phyloP scores from a whole-genome alignment of 192 early-diverging fungal species.

The Coemansia sp. region DNA sequence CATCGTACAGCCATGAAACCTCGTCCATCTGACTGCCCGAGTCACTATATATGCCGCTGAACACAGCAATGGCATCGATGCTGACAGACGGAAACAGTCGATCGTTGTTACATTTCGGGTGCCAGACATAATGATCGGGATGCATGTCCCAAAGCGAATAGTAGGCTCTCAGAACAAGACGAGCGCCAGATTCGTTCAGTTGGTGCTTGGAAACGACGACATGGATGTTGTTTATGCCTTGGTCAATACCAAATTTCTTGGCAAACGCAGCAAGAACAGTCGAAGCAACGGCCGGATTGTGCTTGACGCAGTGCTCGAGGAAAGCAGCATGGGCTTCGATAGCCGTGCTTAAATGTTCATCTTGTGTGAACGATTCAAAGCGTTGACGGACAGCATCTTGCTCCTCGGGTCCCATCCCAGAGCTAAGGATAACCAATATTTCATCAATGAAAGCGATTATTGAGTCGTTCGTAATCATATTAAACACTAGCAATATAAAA shows the following conservation, averaged over 20 bases:
- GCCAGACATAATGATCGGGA: slow-evolving; percentile 2
- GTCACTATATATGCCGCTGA: slow-evolving; percentile 92
- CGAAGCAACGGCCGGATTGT: neutral
- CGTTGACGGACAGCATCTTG: neutral
- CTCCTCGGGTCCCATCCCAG: neutral
- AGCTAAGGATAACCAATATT: neutral
- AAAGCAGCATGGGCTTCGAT: slow-evolving; percentile 19
- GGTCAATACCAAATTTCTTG: neutral
- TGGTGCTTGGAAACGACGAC: slow-evolving; percentile 4
- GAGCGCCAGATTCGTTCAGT: neutral
- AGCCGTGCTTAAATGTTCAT: neutral
- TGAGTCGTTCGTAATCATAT: neutral
- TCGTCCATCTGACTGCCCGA: slow-evolving; percentile 83
- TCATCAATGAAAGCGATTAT: neutral
- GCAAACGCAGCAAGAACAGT: slow-evolving; percentile 4
- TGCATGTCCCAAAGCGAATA: slow-evolving; percentile 23
- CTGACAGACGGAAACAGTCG: slow-evolving; percentile 42
- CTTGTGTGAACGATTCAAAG: neutral
- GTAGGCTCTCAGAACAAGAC: slow-evolving; percentile 19
- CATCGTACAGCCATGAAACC: slow-evolving; percentile 67
- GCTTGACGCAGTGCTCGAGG: slow-evolving; percentile 10
- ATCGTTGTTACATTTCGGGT: too few species aligned
- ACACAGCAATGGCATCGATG: slow-evolving; percentile 73
- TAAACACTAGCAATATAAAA: neutral
- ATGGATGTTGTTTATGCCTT: slow-evolving; percentile 9